Evolutionary conservation across 306 rosid species (phyloP).

Genomic region (Prinsepia uniflora): DNA sequence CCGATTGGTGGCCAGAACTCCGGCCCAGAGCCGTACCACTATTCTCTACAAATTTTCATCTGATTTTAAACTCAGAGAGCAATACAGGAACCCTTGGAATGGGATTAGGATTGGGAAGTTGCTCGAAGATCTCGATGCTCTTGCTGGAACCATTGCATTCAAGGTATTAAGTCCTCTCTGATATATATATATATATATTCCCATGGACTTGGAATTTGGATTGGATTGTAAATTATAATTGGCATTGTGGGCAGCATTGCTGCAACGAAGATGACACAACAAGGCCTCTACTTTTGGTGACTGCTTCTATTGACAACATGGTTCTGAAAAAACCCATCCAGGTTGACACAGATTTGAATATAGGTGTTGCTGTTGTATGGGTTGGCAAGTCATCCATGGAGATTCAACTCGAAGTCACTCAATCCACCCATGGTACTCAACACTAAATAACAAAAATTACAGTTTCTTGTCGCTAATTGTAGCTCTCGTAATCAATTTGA

Average conservation of each 20-base stretch:
- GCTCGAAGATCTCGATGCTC: constrained; percentile 86
- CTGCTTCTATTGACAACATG: constrained; percentile 84
- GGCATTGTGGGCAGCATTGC: constrained; percentile 43
- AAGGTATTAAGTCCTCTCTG: constrained; percentile 37
- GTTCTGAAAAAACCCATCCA: constrained; percentile 59
- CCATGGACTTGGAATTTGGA: not conserved
- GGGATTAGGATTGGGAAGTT: constrained; percentile 69
- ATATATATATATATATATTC: too few relatives aligned
- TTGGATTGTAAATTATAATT: not conserved
- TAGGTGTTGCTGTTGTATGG: constrained; percentile 85
- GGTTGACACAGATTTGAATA: constrained; percentile 49
- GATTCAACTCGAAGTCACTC: constrained; percentile 64
- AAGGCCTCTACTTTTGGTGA: constrained; percentile 63
- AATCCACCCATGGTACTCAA: constrained; percentile 39
- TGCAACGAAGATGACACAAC: constrained; percentile 57
- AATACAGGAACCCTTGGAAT: constrained; percentile 83
- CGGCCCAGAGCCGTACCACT: constrained; percentile 56
- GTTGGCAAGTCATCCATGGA: constrained; percentile 83
- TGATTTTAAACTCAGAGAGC: constrained; percentile 66
- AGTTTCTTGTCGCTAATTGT: not conserved
- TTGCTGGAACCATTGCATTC: constrained; percentile 78
- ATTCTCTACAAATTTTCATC: constrained; percentile 62
- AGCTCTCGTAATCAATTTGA: not conserved
- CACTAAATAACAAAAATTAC: not conserved
- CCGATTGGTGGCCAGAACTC: constrained; percentile 35